phyloP scores from a whole-genome alignment of 2,329 filamentous ascomycete species.

The Beauveria scarabaeidicola region DNA sequence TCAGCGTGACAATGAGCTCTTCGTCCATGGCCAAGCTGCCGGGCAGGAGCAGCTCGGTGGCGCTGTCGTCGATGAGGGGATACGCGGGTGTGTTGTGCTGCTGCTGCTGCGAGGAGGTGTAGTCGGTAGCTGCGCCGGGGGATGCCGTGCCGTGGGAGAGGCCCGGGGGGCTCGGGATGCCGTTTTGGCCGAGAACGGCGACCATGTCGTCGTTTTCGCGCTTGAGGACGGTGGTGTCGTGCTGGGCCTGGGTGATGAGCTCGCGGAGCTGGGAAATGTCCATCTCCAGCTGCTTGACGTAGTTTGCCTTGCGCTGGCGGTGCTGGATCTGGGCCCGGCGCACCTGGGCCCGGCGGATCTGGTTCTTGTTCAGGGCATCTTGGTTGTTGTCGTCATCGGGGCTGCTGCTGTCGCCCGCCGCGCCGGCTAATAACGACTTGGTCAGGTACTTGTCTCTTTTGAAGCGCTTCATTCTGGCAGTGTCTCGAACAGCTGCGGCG shows the following conservation, averaged over 20 bases:
- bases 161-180: conserved; percentile 15
- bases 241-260: conserved; percentile 34
- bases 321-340: conserved; percentile 46
- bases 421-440: conserved; percentile 1
- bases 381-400: conserved; percentile 10
- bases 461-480: conserved; percentile 9
- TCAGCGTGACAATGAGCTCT: conserved; percentile 32
- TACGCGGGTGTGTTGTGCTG: background rate
- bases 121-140: conserved; percentile 1
- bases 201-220: conserved; percentile 37
- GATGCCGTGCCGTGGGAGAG: conserved; percentile 7
- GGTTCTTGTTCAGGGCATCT: conserved; percentile 30
- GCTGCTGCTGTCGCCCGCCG: background rate
- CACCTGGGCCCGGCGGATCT: conserved; percentile 42
- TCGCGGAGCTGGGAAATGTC: conserved; percentile 40
- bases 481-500: conserved; percentile 6
- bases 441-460: conserved; percentile 3
- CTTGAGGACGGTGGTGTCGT: conserved; percentile 28
- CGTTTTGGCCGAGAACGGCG: conserved; percentile 22
- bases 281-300: conserved; percentile 45
- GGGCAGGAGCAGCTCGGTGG: background rate
- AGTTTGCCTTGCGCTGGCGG: conserved; percentile 47
- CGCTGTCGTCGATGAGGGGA: background rate
- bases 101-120: no score
- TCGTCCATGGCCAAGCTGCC: conserved; percentile 29